These are phyloP conservation scores for Fusarium caatingaense DNA, from an alignment of 2,329 filamentous ascomycete genomes.

Conservation along the genomic window DNA sequence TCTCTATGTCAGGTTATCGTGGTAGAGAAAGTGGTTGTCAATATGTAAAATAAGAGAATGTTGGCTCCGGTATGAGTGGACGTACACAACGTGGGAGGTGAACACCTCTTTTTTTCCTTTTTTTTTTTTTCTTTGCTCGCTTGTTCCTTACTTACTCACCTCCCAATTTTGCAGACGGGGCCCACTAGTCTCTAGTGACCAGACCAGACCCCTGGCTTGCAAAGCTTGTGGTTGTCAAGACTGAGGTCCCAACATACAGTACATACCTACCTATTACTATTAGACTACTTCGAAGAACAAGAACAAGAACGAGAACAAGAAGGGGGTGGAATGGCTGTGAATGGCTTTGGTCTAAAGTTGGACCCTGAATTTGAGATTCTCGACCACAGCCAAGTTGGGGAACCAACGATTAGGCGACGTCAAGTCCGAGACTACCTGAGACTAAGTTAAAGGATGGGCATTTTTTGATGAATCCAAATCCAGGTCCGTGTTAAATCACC, in stretches of 20 bases:
- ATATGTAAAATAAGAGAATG: background rate
- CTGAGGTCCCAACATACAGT: background rate
- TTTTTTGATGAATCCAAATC: constrained; percentile 8
- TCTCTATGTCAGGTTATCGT: constrained; percentile 1
- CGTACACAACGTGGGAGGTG: constrained; percentile 32
- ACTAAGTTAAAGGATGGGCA: background rate
- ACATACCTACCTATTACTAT: too few relatives aligned
- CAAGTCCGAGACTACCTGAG: constrained; percentile 2
- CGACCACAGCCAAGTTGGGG: constrained; percentile 18
- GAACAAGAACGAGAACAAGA: constrained; percentile 14
- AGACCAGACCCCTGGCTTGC: constrained; percentile 17
- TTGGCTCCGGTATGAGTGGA: constrained; percentile 15
- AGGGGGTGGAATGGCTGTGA: background rate
- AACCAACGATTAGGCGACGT: background rate
- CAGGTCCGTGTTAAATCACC: constrained; percentile 6
- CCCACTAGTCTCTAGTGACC: background rate
- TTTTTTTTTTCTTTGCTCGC: background rate
- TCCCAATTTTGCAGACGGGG: background rate
- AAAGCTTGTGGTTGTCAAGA: background rate
- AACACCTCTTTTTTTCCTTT: constrained; percentile 10
- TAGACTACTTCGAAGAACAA: background rate
- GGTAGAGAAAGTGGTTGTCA: constrained; percentile 2
- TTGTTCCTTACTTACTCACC: background rate
- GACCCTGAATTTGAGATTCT: constrained; percentile 34
- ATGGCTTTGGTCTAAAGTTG: constrained; percentile 21